phyloP scores from a whole-genome alignment of 768 basidiomycete genomes.

The Naganishia vishniacii region DNA sequence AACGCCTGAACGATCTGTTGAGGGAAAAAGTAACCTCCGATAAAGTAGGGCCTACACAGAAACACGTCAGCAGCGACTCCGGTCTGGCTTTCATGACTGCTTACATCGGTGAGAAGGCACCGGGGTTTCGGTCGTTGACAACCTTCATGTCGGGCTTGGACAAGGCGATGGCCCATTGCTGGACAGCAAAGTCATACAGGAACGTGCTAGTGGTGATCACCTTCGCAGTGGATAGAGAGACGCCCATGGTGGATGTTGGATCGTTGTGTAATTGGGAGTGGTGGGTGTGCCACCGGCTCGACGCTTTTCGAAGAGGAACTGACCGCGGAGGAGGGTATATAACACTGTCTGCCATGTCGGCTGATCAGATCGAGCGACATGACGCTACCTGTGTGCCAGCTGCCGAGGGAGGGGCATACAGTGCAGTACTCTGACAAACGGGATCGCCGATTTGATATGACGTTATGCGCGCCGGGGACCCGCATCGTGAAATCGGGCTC shows the following conservation, averaged over 20 bases:
- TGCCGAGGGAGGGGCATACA: not conserved
- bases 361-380: conserved; percentile 18
- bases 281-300: not conserved
- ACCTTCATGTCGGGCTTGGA: conserved; percentile 44
- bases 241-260: conserved; percentile 35
- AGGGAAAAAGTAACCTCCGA: conserved; percentile 41
- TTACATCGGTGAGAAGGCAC: conserved; percentile 37
- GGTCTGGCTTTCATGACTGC: not conserved
- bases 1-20: conserved; percentile 44
- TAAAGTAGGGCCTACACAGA: conserved; percentile 37
- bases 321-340: conserved; percentile 1
- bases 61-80: not conserved
- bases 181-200: conserved; percentile 37
- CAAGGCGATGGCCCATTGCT: conserved; percentile 38
- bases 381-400: not conserved
- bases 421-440: not conserved
- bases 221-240: conserved; percentile 40
- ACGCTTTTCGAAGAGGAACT: not conserved
- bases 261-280: not conserved
- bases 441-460: conserved; percentile 5
- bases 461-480: too few relatives aligned
- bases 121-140: conserved; percentile 40
- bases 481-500: too few relatives aligned
- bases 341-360: not conserved
- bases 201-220: conserved; percentile 37